Evolutionary conservation across 2,329 filamentous ascomycete genomes (phyloP).

Genomic region (Ascocoryne sarcoides): DNA sequence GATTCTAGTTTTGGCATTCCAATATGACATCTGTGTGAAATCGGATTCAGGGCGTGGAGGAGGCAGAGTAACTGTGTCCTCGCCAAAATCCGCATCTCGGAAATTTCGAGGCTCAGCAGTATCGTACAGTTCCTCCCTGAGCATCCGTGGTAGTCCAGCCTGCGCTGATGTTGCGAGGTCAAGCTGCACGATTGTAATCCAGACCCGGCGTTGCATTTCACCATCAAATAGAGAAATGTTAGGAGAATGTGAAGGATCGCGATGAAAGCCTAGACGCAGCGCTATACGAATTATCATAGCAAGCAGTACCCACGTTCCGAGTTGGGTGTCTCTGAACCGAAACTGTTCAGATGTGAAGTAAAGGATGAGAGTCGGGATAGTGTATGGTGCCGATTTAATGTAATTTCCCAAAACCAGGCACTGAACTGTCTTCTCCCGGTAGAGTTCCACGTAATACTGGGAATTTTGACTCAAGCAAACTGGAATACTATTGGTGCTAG

Average conservation of each 20-base stretch:
- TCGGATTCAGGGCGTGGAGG: conserved; percentile 58
- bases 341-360: conserved; percentile 68
- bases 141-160: conserved; percentile 49
- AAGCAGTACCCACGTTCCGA: conserved; percentile 37
- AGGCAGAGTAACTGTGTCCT: conserved; percentile 56
- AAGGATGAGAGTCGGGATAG: conserved; percentile 64
- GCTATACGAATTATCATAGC: conserved; percentile 44
- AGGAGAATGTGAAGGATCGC: conserved; percentile 65
- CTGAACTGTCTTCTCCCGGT: conserved; percentile 64
- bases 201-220: conserved; percentile 61
- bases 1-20: conserved; percentile 64
- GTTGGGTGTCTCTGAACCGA: conserved; percentile 60
- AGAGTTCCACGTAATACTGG: conserved; percentile 49
- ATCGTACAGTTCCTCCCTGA: conserved; percentile 64
- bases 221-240: conserved; percentile 64
- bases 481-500: conserved; percentile 68
- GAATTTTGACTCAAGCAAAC: too few relatives aligned
- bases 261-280: conserved; percentile 50
- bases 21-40: conserved; percentile 64
- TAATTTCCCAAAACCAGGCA: conserved; percentile 69
- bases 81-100: conserved; percentile 68
- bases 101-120: conserved; percentile 66
- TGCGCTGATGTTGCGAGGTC: conserved; percentile 71
- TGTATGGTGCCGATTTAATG: conserved; percentile 62
- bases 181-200: conserved; percentile 60